Evolutionary conservation across 148 eudicot genomes (phyloP), one percentile per base, ranked within the genome.

Genomic region (Rhododendron ovatum): DNA sequence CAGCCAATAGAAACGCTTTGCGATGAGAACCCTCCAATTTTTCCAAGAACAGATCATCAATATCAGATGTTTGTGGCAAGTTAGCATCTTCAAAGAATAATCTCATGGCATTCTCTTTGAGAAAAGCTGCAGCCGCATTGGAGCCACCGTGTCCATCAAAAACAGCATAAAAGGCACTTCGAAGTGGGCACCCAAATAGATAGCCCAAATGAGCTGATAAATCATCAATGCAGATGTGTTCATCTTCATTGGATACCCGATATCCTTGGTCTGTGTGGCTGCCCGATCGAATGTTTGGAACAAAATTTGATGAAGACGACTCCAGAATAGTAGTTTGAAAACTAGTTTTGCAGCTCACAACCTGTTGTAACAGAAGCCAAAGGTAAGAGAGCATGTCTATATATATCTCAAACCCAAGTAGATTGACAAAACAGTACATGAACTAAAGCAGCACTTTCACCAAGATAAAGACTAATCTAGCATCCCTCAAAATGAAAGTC

Each of bases 141-240:
- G 92, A 82, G 18, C 93, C 95, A 18, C 95, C 95, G 80, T 93
- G 95, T 39, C 95, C 95, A 45, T 93, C 95, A 86, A 93, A 93
- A 9, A 93, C 93, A 50, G 90, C 95, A 78, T 91, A 93, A 47
- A 93, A 93, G 33, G 95, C 86, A 81, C 90, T 87, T 2, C 93
- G 91, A 55, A 86, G 37, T 17, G 90, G 82, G 90, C 90, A 90
- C 55, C 74, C 81, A 85, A 88, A 87, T 17, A 75, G 84, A 13
- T 87, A 59, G 15, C 90, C 94, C 82, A 91, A 75, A 15, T 87
- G 90, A n/a, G 88, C 81, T 8, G 88, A 86, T 15, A 92, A 85
- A 88, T 90, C 90, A 83, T 92, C 94, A 51, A 92, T 82, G 5
- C 88, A 53, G 53, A 92, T 84, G 83, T 92, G 94, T 81, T 91